Evolutionary conservation across 2,329 filamentous ascomycete species (phyloP).

Genomic region (Truncatella angustata): DNA sequence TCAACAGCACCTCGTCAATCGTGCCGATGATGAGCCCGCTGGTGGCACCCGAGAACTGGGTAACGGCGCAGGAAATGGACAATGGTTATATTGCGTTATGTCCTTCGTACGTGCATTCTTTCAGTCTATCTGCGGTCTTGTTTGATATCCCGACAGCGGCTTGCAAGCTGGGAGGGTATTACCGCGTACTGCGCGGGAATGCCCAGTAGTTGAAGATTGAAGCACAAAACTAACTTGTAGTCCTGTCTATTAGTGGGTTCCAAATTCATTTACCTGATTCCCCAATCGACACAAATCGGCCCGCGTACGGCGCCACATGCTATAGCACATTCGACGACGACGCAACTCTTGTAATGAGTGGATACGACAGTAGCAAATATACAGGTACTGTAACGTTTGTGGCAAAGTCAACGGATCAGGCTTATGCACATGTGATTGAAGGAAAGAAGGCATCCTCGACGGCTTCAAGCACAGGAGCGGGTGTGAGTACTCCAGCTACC

Average conservation of each 20-base stretch:
- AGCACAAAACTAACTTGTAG: neutral
- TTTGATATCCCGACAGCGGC: too few relatives aligned
- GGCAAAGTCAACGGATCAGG: constrained; percentile 13
- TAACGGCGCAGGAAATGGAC: neutral
- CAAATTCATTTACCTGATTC: constrained; percentile 4
- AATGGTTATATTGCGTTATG: constrained; percentile 21
- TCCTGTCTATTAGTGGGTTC: neutral
- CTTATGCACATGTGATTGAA: constrained; percentile 20
- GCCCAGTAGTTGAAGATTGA: too few relatives aligned
- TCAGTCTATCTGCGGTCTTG: neutral
- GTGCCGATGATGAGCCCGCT: constrained; percentile 22
- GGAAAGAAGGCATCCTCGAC: constrained; percentile 13
- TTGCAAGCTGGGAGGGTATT: too few relatives aligned
- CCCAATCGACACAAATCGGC: constrained; percentile 16
- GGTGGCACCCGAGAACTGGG: constrained; percentile 18
- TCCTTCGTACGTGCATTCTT: constrained; percentile 14
- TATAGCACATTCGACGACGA: constrained; percentile 17
- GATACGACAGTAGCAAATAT: constrained; percentile 11
- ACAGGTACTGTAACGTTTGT: constrained; percentile 9
- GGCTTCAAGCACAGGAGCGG: too few relatives aligned
- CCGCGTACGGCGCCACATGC: constrained; percentile 22
- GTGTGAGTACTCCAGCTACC: neutral
- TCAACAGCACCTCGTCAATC: constrained; percentile 14
- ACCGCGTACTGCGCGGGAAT: too few relatives aligned
- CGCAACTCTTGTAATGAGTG: constrained; percentile 12